phyloP scores from a whole-genome alignment of 352 stramenopile species.

The Pythium monospermum region DNA sequence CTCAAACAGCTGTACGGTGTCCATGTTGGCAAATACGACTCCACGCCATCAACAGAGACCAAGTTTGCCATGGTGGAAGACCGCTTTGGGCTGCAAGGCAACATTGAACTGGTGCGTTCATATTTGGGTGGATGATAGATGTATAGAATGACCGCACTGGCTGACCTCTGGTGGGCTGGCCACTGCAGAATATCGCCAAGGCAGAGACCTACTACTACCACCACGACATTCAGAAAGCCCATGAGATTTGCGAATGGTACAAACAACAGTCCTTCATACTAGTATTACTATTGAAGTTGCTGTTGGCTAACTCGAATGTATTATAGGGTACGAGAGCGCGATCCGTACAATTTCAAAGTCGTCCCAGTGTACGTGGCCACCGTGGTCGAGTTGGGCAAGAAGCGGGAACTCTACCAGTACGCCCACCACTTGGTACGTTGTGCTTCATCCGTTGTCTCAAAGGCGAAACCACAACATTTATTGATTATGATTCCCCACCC shows the following conservation, averaged over 20 bases:
- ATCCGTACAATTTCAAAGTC: conserved; percentile 80
- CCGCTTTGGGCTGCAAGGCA: conserved; percentile 44
- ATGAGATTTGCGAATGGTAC: conserved; percentile 76
- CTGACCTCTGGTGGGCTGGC: background rate
- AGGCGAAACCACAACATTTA: too few species aligned
- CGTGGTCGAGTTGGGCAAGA: conserved; percentile 89
- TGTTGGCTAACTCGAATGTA: background rate
- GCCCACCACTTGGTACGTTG: conserved; percentile 89
- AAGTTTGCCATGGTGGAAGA: conserved; percentile 65
- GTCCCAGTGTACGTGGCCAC: conserved; percentile 87
- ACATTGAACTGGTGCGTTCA: conserved; percentile 64
- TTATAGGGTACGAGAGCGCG: conserved; percentile 56
- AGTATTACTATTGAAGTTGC: too few species aligned
- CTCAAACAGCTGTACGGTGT: conserved; percentile 61
- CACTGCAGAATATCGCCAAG: conserved; percentile 65
- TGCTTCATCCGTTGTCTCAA: too few species aligned
- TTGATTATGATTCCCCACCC: too few species aligned
- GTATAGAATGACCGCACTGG: background rate
- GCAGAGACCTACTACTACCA: conserved; percentile 84
- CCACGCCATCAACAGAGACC: conserved; percentile 35
- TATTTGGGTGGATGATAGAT: background rate
- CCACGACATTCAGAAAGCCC: conserved; percentile 73
- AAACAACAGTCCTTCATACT: too few species aligned
- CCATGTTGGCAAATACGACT: conserved; percentile 76
- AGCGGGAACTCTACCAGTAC: conserved; percentile 94